These are phyloP conservation scores for Hypoxylon rickii DNA, from an alignment of 495 filamentous ascomycete species.

Conservation along the genomic window DNA sequence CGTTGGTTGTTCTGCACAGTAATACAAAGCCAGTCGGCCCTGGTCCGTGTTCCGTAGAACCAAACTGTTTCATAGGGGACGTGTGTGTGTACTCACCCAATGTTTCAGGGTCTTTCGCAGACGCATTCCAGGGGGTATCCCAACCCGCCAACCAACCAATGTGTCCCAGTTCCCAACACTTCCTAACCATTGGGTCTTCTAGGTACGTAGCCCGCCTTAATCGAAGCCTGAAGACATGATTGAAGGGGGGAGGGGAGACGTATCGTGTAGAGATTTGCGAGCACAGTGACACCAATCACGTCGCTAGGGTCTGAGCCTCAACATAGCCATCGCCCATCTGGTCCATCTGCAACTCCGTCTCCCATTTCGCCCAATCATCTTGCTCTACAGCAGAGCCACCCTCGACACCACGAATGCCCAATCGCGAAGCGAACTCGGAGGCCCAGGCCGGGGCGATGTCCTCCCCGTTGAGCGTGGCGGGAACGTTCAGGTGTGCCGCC, in stretches of 20 bases:
- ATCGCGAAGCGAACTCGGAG: conserved; percentile 15
- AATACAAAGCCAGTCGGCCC: background rate
- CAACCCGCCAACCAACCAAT: too few relatives aligned
- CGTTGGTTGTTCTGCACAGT: background rate
- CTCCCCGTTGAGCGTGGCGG: background rate
- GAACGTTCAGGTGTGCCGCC: conserved; percentile 27
- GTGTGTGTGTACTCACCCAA: background rate
- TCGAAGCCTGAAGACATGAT: background rate
- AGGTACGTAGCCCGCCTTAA: background rate
- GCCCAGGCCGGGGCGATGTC: conserved; percentile 23
- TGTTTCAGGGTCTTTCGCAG: background rate
- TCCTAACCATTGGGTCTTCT: too few relatives aligned
- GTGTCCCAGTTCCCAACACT: too few relatives aligned
- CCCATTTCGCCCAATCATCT: background rate
- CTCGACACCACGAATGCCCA: background rate
- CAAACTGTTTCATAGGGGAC: background rate
- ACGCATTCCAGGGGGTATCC: background rate
- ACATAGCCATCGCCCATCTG: background rate
- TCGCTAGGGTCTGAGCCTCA: background rate
- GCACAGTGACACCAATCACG: background rate
- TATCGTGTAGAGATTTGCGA: background rate
- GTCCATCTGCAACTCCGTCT: background rate
- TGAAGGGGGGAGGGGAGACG: background rate
- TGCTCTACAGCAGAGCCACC: background rate
- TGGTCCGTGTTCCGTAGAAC: background rate